These are phyloP conservation scores for Botrytis fabae DNA, from an alignment of 2,329 filamentous ascomycete genomes.

Conservation along the genomic window DNA sequence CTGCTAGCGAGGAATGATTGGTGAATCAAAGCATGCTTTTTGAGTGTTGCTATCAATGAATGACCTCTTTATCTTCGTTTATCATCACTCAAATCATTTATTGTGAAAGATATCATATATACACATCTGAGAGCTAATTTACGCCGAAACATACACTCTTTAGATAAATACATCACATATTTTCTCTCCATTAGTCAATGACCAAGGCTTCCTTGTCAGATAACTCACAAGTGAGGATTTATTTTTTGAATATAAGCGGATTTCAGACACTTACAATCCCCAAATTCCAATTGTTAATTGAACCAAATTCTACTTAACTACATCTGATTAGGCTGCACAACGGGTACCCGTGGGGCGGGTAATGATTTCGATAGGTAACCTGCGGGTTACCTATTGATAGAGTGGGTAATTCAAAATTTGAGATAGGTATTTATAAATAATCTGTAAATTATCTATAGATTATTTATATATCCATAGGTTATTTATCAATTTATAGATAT, in stretches of 20 bases:
- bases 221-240: too few species aligned
- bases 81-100: neutral
- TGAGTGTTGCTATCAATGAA: too few species aligned
- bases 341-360: too few species aligned
- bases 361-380: too few species aligned
- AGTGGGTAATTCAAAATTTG: too few species aligned
- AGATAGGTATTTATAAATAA: too few species aligned
- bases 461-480: too few species aligned
- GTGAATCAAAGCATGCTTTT: neutral
- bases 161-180: neutral
- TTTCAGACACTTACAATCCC: neutral
- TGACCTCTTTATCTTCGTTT: neutral
- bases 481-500: too few species aligned
- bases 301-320: neutral
- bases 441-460: too few species aligned
- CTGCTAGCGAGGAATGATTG: neutral
- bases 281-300: neutral
- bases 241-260: neutral
- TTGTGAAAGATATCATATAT: neutral
- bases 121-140: neutral
- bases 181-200: neutral
- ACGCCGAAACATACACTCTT: neutral
- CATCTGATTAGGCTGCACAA: neutral
- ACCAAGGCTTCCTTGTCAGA: neutral
- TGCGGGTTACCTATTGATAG: too few species aligned